Base-by-base conservation (phyloP, 805 yeast genomes). In the Candida caryicola region DNA sequence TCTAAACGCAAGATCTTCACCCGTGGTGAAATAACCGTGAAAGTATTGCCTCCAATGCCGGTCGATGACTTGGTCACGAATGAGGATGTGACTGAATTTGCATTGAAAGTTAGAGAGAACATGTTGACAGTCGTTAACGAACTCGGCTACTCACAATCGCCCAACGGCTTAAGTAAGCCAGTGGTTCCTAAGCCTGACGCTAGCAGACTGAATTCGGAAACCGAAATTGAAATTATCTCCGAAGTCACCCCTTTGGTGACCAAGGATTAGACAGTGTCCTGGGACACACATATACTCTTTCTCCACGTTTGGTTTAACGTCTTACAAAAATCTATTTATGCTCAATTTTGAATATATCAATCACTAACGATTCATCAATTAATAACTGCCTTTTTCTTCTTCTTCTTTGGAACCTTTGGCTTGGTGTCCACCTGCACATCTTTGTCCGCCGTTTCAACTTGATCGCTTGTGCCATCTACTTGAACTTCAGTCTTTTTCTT, bases 1-100 rank as follows among this genome's bases (percentile, higher is more conserved):
- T 62, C 83, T 34, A 75, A 74, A 46, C 62, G 71, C 30, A 75
- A 75, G 43, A 72, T 77, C n/a, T 87, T 91, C 61, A 79, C 81
- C 51, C 50, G 76, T 25, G 99, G 99, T 38, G 79, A 77, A 36
- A 85, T 93, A 50, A 69, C 71, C 31, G 76, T 90, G 41, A 82
- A 79, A 50, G 95, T 93, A 7, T 71, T 93, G 45, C 84, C 85
- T 38, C 96, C 97, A 26, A 71, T 91, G 42, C 57, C 76, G 8
- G 88, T 97, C 7, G 75, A 71, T 15, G 82, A 82, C 16, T 58
- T 87, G 52, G 52, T 59, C 36, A 76, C 82, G 14, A 74, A 80
- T 37, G 90, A 81, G 12, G 88, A 88, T 44, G 84, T 93, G 31
- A 69, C 76, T 37, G 72, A 59, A 3, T 74, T 91, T 39, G 64